These are phyloP conservation scores for Leccinum glutinopallens DNA, from an alignment of 1,284 basidiomycete species.

Conservation along the genomic window DNA sequence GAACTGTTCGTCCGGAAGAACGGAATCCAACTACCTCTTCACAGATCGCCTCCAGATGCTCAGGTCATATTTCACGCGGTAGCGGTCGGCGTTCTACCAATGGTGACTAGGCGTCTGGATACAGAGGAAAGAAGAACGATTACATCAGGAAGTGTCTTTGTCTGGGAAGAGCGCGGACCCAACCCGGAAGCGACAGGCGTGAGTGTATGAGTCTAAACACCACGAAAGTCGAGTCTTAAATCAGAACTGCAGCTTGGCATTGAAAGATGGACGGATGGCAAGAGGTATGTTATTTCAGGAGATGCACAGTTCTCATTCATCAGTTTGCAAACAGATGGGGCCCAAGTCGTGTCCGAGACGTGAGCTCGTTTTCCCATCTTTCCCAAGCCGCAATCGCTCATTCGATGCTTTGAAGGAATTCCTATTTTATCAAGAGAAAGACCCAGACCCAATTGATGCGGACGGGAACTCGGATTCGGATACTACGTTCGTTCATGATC, in stretches of 20 bases:
- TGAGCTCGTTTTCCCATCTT: conserved; percentile 38
- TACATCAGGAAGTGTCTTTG: conserved; percentile 70
- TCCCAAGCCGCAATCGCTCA: conserved; percentile 11
- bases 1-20: conserved; percentile 30
- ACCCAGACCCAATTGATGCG: conserved; percentile 44
- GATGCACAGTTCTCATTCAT: conserved; percentile 32
- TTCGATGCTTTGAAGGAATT: conserved; percentile 56
- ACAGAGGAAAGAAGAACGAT: conserved; percentile 69
- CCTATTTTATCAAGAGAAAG: conserved; percentile 73
- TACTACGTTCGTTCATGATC: conserved; percentile 36
- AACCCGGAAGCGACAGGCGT: conserved; percentile 70
- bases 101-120: conserved; percentile 74
- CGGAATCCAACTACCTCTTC: conserved; percentile 40
- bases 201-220: conserved; percentile 29
- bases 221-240: conserved; percentile 9
- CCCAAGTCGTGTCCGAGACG: conserved; percentile 74
- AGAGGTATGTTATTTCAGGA: conserved; percentile 45
- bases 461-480: conserved; percentile 51
- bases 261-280: conserved; percentile 80
- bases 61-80: conserved; percentile 78
- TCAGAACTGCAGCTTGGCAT: conserved; percentile 58
- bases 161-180: conserved; percentile 80
- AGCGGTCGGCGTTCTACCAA: conserved; percentile 57
- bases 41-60: conserved; percentile 64
- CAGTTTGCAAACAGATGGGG: conserved; percentile 54